phyloP scores from a whole-genome alignment of 352 stramenopile species.

The Stramenopiles sp. region DNA sequence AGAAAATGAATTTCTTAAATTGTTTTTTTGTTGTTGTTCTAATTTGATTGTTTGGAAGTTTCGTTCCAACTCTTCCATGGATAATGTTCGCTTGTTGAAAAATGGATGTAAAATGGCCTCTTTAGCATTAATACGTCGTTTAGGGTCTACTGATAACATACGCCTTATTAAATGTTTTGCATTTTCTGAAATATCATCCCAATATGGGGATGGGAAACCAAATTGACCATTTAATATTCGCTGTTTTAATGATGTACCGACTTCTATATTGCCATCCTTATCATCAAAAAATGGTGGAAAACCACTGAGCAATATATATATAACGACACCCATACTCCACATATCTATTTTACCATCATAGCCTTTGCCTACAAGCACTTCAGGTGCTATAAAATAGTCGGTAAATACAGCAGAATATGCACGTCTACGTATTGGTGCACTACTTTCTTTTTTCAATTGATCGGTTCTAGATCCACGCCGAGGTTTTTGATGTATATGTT shows the following conservation, averaged over 20 bases:
- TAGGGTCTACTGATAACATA: slow-evolving; percentile 66
- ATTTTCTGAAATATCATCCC: slow-evolving; percentile 71
- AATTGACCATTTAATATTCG: slow-evolving; percentile 49
- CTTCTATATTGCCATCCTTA: background rate
- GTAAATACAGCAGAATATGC: slow-evolving; percentile 5
- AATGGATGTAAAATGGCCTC: slow-evolving; percentile 46
- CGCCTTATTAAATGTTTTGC: slow-evolving; percentile 83
- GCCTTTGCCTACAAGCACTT: slow-evolving; percentile 40
- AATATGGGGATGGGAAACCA: slow-evolving; percentile 74
- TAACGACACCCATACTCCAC: slow-evolving; percentile 59
- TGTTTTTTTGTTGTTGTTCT: background rate
- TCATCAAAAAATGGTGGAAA: slow-evolving; percentile 6
- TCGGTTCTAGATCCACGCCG: background rate
- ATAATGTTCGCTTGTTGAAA: slow-evolving; percentile 32
- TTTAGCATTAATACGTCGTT: slow-evolving; percentile 36
- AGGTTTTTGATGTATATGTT: background rate
- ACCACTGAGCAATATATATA: slow-evolving; percentile 10
- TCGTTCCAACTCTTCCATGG: background rate
- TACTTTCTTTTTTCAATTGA: background rate
- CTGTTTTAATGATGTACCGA: slow-evolving; percentile 12
- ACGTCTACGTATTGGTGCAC: background rate
- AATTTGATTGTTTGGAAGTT: background rate
- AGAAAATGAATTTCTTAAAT: background rate
- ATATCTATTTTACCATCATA: slow-evolving; percentile 49
- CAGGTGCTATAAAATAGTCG: slow-evolving; percentile 47